Percentiles rank a stretch among this genome's conserved stretches.
Conservation (phyloP, 768 basidiomycete genomes). For the Hericium erinaceus region DNA sequence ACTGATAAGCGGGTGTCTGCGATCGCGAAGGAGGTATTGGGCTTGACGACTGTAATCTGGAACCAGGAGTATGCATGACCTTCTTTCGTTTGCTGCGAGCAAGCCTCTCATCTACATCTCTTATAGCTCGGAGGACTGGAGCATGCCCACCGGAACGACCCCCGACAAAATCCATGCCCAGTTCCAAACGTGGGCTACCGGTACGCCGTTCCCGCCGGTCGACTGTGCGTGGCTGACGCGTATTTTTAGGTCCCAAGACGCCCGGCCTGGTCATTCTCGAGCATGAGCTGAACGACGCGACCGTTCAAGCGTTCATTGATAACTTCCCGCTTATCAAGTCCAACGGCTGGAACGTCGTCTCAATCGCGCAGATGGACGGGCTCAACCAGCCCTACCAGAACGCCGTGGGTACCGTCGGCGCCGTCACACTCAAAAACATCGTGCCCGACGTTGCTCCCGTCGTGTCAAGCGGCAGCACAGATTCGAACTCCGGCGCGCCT, state of each 20-base stretch:
- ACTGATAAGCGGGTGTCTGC: constrained; percentile 75
- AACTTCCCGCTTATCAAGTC: constrained; percentile 3
- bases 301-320: constrained; percentile 13
- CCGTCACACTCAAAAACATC: constrained; percentile 1
- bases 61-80: constrained; percentile 24
- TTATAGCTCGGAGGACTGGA: constrained; percentile 74
- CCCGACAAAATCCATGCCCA: constrained; percentile 15
- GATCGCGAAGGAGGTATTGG: constrained; percentile 83
- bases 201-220: background rate
- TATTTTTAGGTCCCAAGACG: constrained; percentile 20
- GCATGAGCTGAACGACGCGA: constrained; percentile 29
- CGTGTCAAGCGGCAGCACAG: background rate
- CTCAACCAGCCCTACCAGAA: constrained; percentile 9
- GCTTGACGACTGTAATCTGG: constrained; percentile 80
- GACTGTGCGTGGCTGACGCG: background rate
- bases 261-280: constrained; percentile 34
- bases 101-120: too few species aligned
- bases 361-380: constrained; percentile 5
- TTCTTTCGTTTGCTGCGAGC: constrained; percentile 1
- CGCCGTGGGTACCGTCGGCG: constrained; percentile 1
- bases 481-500: background rate
- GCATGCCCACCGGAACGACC: constrained; percentile 40
- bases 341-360: constrained; percentile 7
- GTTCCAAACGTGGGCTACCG: constrained; percentile 6
- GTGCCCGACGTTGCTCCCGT: background rate